phyloP scores from a whole-genome alignment of 805 yeast genomes.

The Candida coquimbonensis region DNA sequence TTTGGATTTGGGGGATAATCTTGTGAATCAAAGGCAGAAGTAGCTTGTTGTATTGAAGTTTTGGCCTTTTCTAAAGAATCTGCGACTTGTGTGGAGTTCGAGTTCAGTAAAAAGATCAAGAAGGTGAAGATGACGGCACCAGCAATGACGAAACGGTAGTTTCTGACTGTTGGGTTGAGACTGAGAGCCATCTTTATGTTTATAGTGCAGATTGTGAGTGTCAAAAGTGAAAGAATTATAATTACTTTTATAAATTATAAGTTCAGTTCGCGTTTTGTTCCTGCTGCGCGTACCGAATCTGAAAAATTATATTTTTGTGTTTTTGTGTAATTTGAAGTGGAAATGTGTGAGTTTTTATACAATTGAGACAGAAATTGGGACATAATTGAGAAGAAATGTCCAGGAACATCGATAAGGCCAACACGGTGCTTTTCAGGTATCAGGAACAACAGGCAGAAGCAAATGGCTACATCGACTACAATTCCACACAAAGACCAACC shows the following conservation, averaged over 20 bases:
- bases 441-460: constrained; percentile 56
- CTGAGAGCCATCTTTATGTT: constrained; percentile 3
- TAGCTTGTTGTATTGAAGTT: constrained; percentile 9
- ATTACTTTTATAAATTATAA: no score
- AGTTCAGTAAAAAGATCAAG: constrained; percentile 41
- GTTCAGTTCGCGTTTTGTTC: neutral
- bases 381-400: constrained; percentile 42
- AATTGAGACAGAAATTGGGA: no score
- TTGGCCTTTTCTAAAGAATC: constrained; percentile 26
- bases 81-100: constrained; percentile 35
- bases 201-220: neutral
- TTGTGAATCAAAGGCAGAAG: constrained; percentile 7
- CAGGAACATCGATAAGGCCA: constrained; percentile 69
- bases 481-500: constrained; percentile 54
- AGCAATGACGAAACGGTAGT: constrained; percentile 45
- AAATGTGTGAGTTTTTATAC: no score
- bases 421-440: constrained; percentile 58
- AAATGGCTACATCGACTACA: constrained; percentile 50
- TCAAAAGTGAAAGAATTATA: neutral
- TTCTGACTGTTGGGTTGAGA: constrained; percentile 31
- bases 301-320: neutral
- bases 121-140: constrained; percentile 45
- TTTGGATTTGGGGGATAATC: constrained; percentile 11
- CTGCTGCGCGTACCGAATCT: no score
- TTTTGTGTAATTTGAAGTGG: no score